These are phyloP conservation scores for Aspergillus unguis DNA, from an alignment of 2,329 filamentous ascomycete species.

Conservation along the genomic window DNA sequence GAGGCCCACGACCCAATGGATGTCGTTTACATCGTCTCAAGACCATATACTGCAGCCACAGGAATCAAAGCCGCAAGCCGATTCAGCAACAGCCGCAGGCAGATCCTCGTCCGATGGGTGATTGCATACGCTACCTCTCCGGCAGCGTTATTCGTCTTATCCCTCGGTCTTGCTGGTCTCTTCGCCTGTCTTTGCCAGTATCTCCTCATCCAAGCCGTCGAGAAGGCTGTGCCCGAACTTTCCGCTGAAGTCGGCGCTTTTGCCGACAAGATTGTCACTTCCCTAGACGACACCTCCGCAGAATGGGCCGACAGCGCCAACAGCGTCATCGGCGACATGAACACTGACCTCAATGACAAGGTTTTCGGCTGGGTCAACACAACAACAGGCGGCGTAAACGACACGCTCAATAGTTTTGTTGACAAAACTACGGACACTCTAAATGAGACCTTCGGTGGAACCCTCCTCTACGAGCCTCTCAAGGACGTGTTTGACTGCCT, in stretches of 20 bases:
- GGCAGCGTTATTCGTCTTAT: constrained; percentile 80
- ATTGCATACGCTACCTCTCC: constrained; percentile 83
- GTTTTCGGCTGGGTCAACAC: constrained; percentile 84
- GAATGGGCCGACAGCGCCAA: constrained; percentile 78
- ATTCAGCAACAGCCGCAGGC: constrained; percentile 60
- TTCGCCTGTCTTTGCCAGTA: constrained; percentile 80
- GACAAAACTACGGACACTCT: constrained; percentile 71
- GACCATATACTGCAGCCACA: constrained; percentile 68
- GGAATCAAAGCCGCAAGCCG: constrained; percentile 68
- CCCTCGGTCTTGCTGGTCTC: constrained; percentile 75
- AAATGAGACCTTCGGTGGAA: constrained; percentile 75
- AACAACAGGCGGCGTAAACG: constrained; percentile 76
- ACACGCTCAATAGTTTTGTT: constrained; percentile 79
- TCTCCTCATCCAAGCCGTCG: constrained; percentile 68
- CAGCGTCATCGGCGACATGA: constrained; percentile 62
- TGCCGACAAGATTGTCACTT: constrained; percentile 70
- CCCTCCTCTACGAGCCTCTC: constrained; percentile 74
- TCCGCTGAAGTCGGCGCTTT: constrained; percentile 73
- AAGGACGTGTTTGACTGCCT: constrained; percentile 79
- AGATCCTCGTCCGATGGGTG: constrained; percentile 75
- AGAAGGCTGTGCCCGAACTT: constrained; percentile 73
- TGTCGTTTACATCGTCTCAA: constrained; percentile 79
- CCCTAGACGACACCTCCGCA: constrained; percentile 68
- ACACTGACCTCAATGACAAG: constrained; percentile 73
- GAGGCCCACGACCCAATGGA: constrained; percentile 77